phyloP scores from a whole-genome alignment of 176 grass and related monocot genomes.

The Melocanna baccifera region DNA sequence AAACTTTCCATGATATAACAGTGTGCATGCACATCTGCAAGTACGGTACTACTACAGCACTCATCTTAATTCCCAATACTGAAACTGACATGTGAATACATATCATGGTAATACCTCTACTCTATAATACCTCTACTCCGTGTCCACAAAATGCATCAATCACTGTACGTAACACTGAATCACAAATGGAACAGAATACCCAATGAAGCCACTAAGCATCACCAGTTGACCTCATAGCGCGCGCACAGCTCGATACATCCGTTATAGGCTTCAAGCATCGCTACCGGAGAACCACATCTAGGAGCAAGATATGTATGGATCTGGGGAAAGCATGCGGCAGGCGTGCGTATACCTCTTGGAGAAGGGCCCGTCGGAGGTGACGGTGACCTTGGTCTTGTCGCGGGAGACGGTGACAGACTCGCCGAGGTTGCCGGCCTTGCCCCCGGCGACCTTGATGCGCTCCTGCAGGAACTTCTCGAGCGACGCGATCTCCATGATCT shows the following conservation, averaged over 20 bases:
- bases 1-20: neutral
- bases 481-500: conserved; percentile 96
- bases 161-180: neutral
- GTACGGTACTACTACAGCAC: neutral
- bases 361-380: conserved; percentile 80
- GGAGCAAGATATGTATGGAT: conserved; percentile 23
- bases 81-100: too few species aligned
- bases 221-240: neutral
- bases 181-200: neutral
- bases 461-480: conserved; percentile 97
- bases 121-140: too few species aligned
- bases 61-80: neutral
- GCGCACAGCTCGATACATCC: neutral
- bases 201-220: neutral
- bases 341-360: conserved; percentile 52
- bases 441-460: conserved; percentile 81
- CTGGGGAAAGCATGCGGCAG: neutral
- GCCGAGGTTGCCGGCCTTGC: conserved; percentile 70
- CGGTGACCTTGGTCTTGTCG: conserved; percentile 82
- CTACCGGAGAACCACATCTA: neutral
- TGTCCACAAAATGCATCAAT: neutral
- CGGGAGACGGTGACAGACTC: conserved; percentile 69
- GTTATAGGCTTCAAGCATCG: neutral
- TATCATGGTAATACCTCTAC: neutral
- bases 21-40: neutral